A percentile compares a stretch with the other conserved stretches of the same genome.
Conservation (phyloP, 345 rosid species). For the Brassica rapa region DNA sequence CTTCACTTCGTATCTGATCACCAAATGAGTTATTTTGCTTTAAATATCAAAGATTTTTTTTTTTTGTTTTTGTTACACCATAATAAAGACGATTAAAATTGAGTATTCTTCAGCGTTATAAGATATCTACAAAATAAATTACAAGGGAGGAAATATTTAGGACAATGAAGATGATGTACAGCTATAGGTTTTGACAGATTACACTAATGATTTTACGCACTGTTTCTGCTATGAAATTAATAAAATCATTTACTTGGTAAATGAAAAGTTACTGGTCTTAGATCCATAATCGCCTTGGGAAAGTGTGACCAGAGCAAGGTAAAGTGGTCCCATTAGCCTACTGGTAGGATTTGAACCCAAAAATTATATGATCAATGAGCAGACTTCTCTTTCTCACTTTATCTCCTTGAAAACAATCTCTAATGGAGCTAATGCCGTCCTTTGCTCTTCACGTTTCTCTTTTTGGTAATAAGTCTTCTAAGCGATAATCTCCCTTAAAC, state of each 20-base stretch:
- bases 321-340: neutral
- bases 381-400: conserved; percentile 8
- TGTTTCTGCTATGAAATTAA: neutral
- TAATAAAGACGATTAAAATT: neutral
- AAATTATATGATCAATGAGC: conserved; percentile 10
- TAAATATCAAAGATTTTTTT: neutral
- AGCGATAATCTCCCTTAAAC: conserved; percentile 37
- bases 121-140: neutral
- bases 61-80: too few relatives aligned
- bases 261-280: neutral
- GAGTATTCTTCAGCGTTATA: neutral
- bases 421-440: conserved; percentile 6
- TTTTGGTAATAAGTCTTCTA: neutral
- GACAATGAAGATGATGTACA: conserved; percentile 24
- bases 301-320: neutral
- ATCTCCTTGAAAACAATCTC: conserved; percentile 12
- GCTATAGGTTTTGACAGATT: conserved; percentile 2
- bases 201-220: neutral
- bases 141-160: conserved; percentile 3
- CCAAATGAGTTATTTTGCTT: neutral
- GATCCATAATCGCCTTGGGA: neutral
- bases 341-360: neutral
- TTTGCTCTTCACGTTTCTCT: neutral
- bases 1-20: neutral
- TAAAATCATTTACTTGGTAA: neutral